Evolutionary conservation across 176 grass and related monocot genomes (phyloP).

Genomic region (Musa beccarii): DNA sequence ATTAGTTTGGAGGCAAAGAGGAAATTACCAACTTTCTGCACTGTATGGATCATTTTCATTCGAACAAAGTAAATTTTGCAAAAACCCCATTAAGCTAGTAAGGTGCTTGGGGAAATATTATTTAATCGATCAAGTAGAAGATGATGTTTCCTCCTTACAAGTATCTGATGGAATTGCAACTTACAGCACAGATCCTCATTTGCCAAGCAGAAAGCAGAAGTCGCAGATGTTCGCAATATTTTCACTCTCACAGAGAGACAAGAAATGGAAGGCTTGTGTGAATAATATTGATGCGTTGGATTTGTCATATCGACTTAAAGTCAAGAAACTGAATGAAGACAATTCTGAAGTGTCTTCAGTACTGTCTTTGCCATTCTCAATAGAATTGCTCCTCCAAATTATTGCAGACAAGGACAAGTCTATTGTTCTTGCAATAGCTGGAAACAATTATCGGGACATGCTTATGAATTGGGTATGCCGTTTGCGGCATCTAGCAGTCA

Average conservation of each 20-base stretch:
- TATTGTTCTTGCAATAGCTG: slow-evolving; percentile 75
- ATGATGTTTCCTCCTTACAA: background rate
- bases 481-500: slow-evolving; percentile 42
- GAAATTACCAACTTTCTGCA: slow-evolving; percentile 51
- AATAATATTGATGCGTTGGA: slow-evolving; percentile 9
- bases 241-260: slow-evolving; percentile 17
- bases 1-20: slow-evolving; percentile 32
- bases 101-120: slow-evolving; percentile 41
- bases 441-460: slow-evolving; percentile 71
- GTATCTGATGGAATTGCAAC: background rate
- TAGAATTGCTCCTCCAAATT: slow-evolving; percentile 36
- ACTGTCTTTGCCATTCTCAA: slow-evolving; percentile 33
- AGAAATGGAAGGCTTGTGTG: slow-evolving; percentile 4
- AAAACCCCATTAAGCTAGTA: slow-evolving; percentile 35
- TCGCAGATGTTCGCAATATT: background rate
- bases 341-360: slow-evolving; percentile 16
- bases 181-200: background rate
- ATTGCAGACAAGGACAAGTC: slow-evolving; percentile 42
- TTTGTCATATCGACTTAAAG: slow-evolving; percentile 4
- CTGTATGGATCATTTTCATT: slow-evolving; percentile 58
- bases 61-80: slow-evolving; percentile 7
- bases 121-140: slow-evolving; percentile 33
- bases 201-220: background rate
- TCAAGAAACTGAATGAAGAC: slow-evolving; percentile 8
- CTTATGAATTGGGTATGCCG: slow-evolving; percentile 94